Evolutionary conservation across 495 filamentous ascomycete species (phyloP).

Genomic region (Neurospora pannonica): DNA sequence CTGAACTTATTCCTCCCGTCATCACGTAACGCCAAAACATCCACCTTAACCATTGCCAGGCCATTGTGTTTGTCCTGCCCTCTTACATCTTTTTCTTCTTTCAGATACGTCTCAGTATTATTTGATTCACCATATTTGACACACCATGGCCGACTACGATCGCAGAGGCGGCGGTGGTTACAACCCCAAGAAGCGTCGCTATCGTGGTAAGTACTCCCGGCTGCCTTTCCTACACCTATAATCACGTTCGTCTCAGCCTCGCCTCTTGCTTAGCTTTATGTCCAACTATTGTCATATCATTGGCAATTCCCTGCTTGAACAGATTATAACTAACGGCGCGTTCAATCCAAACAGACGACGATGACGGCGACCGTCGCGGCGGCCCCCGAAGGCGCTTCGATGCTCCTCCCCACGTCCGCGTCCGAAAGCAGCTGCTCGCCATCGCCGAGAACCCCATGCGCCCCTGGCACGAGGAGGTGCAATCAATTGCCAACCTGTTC

Average conservation of each 20-base stretch:
- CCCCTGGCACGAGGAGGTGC: conserved; percentile 71
- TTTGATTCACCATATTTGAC: not conserved
- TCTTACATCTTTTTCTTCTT: not conserved
- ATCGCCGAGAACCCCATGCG: conserved; percentile 82
- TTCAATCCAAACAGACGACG: conserved; percentile 25
- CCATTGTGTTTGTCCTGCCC: not conserved
- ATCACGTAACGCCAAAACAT: not conserved
- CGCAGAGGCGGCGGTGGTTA: conserved; percentile 49
- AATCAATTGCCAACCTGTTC: conserved; percentile 63
- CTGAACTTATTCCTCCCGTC: not conserved
- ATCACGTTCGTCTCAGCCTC: not conserved
- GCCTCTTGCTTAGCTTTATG: not conserved
- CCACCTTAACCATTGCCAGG: not conserved
- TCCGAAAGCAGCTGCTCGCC: conserved; percentile 70
- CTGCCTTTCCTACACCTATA: not conserved
- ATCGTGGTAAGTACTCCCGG: conserved; percentile 35
- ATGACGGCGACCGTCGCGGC: conserved; percentile 65
- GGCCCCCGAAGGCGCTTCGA: conserved; percentile 71
- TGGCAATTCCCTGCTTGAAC: not conserved
- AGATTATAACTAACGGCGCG: not conserved
- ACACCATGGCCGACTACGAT: conserved; percentile 65
- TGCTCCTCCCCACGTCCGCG: conserved; percentile 61
- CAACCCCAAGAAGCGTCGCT: conserved; percentile 54
- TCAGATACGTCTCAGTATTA: not conserved
- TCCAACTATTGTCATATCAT: not conserved